These are phyloP conservation scores for Candida ovalis DNA, from an alignment of 805 yeast species.

Conservation along the genomic window DNA sequence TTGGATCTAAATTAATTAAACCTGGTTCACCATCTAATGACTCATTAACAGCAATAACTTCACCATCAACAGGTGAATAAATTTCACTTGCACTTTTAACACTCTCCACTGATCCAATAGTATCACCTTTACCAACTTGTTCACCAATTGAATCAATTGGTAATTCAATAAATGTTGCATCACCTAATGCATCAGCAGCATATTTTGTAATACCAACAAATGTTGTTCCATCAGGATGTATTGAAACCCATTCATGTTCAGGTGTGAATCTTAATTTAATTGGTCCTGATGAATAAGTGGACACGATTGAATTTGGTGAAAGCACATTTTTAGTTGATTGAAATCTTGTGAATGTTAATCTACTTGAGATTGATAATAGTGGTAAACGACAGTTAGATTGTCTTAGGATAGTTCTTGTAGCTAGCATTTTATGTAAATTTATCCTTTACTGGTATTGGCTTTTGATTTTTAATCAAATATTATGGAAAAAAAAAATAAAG, in stretches of 20 bases:
- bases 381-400: constrained; percentile 8
- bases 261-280: constrained; percentile 61
- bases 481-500: neutral
- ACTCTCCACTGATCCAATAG: constrained; percentile 89
- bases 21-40: constrained; percentile 66
- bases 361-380: neutral
- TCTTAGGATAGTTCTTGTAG: neutral
- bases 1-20: constrained; percentile 80
- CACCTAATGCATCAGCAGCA: constrained; percentile 96
- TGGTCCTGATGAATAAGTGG: constrained; percentile 38
- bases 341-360: constrained; percentile 12
- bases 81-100: constrained; percentile 94
- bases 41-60: constrained; percentile 66
- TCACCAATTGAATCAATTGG: constrained; percentile 45
- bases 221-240: constrained; percentile 76
- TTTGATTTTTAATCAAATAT: neutral
- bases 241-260: constrained; percentile 95
- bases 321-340: constrained; percentile 25
- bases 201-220: constrained; percentile 90
- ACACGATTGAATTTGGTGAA: constrained; percentile 29
- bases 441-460: constrained; percentile 11
- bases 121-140: constrained; percentile 61
- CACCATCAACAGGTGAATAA: constrained; percentile 82
- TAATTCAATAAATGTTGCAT: constrained; percentile 89
- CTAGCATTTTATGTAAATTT: constrained; percentile 4